Conservation (phyloP, 495 filamentous ascomycete genomes). For the Pseudotulostoma volvatum region DNA sequence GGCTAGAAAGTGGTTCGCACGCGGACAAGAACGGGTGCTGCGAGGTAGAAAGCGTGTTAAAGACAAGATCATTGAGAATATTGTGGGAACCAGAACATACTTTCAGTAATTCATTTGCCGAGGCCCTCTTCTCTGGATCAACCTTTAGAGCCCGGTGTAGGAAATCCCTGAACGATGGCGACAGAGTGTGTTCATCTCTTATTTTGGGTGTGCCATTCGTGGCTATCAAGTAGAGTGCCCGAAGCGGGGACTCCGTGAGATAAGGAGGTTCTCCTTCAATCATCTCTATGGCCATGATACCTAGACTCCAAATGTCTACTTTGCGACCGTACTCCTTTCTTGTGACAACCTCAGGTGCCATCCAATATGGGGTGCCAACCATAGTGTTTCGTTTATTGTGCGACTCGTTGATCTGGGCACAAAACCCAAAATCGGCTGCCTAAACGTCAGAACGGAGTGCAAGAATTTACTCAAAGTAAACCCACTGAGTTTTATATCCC, state of each 20-base stretch:
- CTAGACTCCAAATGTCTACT: conserved; percentile 95
- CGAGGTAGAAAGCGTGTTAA: conserved; percentile 2
- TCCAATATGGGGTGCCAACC: conserved; percentile 99
- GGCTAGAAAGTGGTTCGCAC: conserved; percentile 56
- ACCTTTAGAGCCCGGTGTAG: conserved; percentile 82
- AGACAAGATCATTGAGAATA: not conserved
- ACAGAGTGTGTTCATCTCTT: conserved; percentile 78
- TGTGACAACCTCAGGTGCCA: conserved; percentile 96
- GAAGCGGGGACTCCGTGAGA: conserved; percentile 82
- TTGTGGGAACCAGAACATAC: conserved; percentile 33
- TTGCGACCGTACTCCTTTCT: conserved; percentile 96
- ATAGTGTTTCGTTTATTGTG: conserved; percentile 97
- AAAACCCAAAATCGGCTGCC: conserved; percentile 94
- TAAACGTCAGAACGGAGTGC: conserved; percentile 2
- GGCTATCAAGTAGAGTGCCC: conserved; percentile 88
- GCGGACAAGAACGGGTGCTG: conserved; percentile 81
- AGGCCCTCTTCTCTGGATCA: conserved; percentile 89
- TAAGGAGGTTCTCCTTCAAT: conserved; percentile 98
- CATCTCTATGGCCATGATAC: conserved; percentile 99
- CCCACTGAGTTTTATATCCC: conserved; percentile 95
- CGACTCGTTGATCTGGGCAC: conserved; percentile 93
- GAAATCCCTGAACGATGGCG: conserved; percentile 73
- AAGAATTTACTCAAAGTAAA: too few species aligned
- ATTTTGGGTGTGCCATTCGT: conserved; percentile 92
- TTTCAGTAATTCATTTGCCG: conserved; percentile 78